A percentile compares a stretch with the other conserved stretches of the same genome.
Evolutionary conservation across 2,329 filamentous ascomycete genomes (phyloP).

Genomic region (Lithohypha guttulata): DNA sequence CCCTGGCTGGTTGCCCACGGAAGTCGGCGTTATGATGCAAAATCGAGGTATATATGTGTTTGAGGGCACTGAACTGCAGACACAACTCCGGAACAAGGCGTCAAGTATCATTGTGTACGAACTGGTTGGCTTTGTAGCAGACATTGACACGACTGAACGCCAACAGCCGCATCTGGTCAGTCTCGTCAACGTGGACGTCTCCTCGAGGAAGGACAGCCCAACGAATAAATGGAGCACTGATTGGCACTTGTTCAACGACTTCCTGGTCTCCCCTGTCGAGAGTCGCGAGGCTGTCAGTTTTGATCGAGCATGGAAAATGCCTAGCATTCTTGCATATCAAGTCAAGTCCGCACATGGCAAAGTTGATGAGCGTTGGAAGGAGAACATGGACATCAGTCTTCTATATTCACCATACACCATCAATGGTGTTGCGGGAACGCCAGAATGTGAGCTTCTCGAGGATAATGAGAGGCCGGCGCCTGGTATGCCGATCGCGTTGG

Average conservation of each 20-base stretch:
- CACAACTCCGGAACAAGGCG: slow-evolving; percentile 66
- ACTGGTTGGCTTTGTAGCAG: slow-evolving; percentile 76
- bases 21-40: slow-evolving; percentile 85
- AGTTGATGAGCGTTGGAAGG: slow-evolving; percentile 79
- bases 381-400: slow-evolving; percentile 69
- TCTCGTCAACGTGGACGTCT: slow-evolving; percentile 65
- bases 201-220: slow-evolving; percentile 46
- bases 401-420: slow-evolving; percentile 63
- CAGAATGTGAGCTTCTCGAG: slow-evolving; percentile 30
- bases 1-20: slow-evolving; percentile 82
- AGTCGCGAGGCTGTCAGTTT: slow-evolving; percentile 80
- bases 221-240: slow-evolving; percentile 45
- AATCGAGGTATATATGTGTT: slow-evolving; percentile 91
- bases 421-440: slow-evolving; percentile 29
- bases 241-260: slow-evolving; percentile 98
- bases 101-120: slow-evolving; percentile 84
- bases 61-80: slow-evolving; percentile 77
- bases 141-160: slow-evolving; percentile 75
- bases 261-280: slow-evolving; percentile 71
- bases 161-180: slow-evolving; percentile 86
- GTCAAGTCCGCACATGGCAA: slow-evolving; percentile 68
- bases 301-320: slow-evolving; percentile 83
- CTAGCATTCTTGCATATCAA: slow-evolving; percentile 80
- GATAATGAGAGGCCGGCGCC: slow-evolving; percentile 56
- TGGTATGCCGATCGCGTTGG: slow-evolving; percentile 72